A percentile compares a stretch with the other conserved stretches of the same genome.
phyloP scores from a whole-genome alignment of 2,329 filamentous ascomycete species.

The Venturia carpophila region DNA sequence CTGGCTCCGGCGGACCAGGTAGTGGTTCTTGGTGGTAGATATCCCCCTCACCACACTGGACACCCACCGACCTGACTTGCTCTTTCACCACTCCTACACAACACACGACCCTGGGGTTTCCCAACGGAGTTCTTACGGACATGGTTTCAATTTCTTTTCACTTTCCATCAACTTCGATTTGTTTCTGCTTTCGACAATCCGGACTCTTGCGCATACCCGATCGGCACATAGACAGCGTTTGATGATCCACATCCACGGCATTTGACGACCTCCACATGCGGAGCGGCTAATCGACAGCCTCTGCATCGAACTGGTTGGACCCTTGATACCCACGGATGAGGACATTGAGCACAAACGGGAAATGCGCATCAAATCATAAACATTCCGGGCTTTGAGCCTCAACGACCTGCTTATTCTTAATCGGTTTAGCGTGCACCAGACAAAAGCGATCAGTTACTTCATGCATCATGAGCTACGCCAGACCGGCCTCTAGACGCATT shows the following conservation, averaged over 20 bases:
- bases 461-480: conserved; percentile 12
- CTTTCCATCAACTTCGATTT: conserved; percentile 26
- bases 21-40: conserved; percentile 17
- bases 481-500: background rate
- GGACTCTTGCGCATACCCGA: conserved; percentile 39
- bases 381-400: conserved; percentile 6
- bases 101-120: background rate
- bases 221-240: conserved; percentile 45
- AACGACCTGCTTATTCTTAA: conserved; percentile 10
- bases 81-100: conserved; percentile 1
- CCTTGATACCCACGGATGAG: conserved; percentile 11
- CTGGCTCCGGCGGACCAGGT: conserved; percentile 15
- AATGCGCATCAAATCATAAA: conserved; percentile 7
- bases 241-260: conserved; percentile 29
- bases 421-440: conserved; percentile 11
- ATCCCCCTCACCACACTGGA: background rate
- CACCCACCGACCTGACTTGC: conserved; percentile 12
- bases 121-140: conserved; percentile 17
- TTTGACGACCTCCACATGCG: conserved; percentile 15
- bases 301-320: conserved; percentile 12
- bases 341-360: conserved; percentile 4
- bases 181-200: conserved; percentile 28
- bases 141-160: conserved; percentile 24
- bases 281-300: conserved; percentile 8
- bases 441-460: conserved; percentile 9